These are phyloP conservation scores for Hypoxylon fuscum DNA, from an alignment of 495 filamentous ascomycete species.

Conservation along the genomic window DNA sequence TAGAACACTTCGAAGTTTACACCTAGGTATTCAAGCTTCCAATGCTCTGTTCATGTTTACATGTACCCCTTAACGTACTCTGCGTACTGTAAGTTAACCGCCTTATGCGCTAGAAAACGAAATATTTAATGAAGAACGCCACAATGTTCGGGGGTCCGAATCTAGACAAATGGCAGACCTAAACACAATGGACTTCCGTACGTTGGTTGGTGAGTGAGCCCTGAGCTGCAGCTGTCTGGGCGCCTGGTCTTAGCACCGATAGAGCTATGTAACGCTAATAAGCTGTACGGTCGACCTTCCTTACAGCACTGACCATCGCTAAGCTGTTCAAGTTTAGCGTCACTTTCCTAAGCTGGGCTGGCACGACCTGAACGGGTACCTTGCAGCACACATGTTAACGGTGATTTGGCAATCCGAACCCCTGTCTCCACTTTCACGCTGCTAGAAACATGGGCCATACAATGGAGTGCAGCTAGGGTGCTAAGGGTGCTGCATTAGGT, in stretches of 20 bases:
- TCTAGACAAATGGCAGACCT: conserved; percentile 12
- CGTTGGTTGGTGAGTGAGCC: neutral
- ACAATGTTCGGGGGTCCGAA: conserved; percentile 22
- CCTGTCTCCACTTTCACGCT: conserved; percentile 28
- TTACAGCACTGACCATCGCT: conserved; percentile 24
- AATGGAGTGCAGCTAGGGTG: conserved; percentile 15
- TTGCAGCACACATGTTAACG: conserved; percentile 34
- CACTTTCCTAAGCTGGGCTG: conserved; percentile 11
- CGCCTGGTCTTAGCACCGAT: conserved; percentile 1
- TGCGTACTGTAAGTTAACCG: too few species aligned
- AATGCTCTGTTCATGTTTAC: neutral
- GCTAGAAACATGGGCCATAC: conserved; percentile 33
- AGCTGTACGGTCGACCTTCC: conserved; percentile 38
- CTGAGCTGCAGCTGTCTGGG: neutral
- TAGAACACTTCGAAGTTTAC: too few species aligned
- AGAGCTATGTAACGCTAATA: conserved; percentile 27
- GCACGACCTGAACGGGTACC: conserved; percentile 44
- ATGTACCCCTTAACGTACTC: conserved; percentile 14
- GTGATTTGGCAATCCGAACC: conserved; percentile 35
- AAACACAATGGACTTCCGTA: neutral
- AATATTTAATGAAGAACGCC: conserved; percentile 36
- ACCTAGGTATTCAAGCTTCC: neutral
- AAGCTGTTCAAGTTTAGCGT: conserved; percentile 30
- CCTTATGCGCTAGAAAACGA: conserved; percentile 30
- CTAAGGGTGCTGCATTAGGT: neutral